A percentile compares a stretch with the other conserved stretches of the same genome.
These are phyloP conservation scores for Dipteronia sinensis DNA, from an alignment of 345 rosid species.

Conservation along the genomic window DNA sequence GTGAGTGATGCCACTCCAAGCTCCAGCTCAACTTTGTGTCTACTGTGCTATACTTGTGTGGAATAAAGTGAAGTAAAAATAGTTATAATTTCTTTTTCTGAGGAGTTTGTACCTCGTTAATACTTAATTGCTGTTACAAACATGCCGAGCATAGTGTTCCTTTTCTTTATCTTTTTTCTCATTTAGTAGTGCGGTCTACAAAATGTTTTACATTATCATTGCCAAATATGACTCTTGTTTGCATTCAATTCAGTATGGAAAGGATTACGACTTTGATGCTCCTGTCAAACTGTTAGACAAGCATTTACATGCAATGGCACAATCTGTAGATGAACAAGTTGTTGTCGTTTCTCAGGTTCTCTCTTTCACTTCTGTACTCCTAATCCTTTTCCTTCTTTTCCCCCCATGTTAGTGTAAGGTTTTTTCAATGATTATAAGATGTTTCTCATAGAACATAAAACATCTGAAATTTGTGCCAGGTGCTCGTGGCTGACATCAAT, in stretches of 20 bases:
- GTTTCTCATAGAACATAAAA: neutral
- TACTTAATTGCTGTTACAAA: neutral
- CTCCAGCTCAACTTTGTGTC: conserved; percentile 6
- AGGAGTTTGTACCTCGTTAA: neutral
- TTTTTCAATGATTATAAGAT: neutral
- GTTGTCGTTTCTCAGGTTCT: conserved; percentile 89
- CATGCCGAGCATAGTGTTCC: neutral
- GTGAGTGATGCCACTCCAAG: neutral
- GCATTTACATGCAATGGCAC: conserved; percentile 89
- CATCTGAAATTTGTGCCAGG: conserved; percentile 41
- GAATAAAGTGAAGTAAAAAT: neutral
- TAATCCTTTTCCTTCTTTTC: neutral
- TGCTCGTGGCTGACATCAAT: conserved; percentile 91
- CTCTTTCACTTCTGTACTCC: conserved; percentile 12
- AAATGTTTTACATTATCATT: neutral
- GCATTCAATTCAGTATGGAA: conserved; percentile 66
- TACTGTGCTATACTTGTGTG: neutral
- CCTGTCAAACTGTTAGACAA: conserved; percentile 90
- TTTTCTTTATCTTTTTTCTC: neutral
- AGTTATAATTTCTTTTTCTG: neutral
- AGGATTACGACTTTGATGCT: conserved; percentile 94
- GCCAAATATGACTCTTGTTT: neutral
- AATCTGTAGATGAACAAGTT: conserved; percentile 79
- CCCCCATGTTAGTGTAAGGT: neutral
- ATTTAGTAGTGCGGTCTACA: neutral